Percentiles rank a stretch among this genome's conserved stretches.
These are phyloP conservation scores for Meyerozyma carpophila DNA, from an alignment of 1,139 yeast species.

Conservation along the genomic window DNA sequence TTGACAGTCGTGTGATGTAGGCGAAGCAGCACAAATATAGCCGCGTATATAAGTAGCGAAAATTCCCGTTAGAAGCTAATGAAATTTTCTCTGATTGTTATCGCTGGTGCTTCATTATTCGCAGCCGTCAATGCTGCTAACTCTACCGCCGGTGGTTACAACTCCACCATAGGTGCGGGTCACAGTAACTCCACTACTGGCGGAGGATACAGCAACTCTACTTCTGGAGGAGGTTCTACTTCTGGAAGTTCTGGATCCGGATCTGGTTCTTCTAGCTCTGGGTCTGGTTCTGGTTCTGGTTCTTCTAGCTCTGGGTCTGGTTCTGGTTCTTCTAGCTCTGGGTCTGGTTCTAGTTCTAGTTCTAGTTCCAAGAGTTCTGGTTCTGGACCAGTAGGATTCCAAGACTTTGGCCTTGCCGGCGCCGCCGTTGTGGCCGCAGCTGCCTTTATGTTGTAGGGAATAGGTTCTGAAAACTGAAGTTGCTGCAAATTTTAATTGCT, in stretches of 20 bases:
- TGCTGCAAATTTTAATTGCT: too few species aligned
- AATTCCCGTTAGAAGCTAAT: background rate
- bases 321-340: background rate
- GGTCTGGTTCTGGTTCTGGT: background rate
- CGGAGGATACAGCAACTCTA: background rate
- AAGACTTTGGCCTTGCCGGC: constrained; percentile 5
- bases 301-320: background rate
- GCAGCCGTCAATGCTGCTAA: background rate
- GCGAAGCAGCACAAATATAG: background rate
- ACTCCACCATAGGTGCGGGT: background rate
- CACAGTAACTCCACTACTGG: background rate
- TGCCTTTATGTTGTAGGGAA: background rate
- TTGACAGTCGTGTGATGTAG: constrained; percentile 1
- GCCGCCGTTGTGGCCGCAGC: constrained; percentile 5
- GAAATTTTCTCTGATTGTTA: background rate
- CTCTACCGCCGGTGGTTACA: background rate
- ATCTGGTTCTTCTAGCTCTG: background rate
- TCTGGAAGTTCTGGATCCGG: background rate
- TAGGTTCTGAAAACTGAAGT: background rate
- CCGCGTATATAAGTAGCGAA: background rate
- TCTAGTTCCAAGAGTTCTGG: background rate
- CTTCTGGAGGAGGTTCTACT: background rate
- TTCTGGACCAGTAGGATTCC: constrained; percentile 1
- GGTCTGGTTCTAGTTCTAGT: background rate
- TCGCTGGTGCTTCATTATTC: background rate